These are phyloP conservation scores for Alternaria dauci DNA, from an alignment of 2,329 filamentous ascomycete genomes.

Conservation along the genomic window DNA sequence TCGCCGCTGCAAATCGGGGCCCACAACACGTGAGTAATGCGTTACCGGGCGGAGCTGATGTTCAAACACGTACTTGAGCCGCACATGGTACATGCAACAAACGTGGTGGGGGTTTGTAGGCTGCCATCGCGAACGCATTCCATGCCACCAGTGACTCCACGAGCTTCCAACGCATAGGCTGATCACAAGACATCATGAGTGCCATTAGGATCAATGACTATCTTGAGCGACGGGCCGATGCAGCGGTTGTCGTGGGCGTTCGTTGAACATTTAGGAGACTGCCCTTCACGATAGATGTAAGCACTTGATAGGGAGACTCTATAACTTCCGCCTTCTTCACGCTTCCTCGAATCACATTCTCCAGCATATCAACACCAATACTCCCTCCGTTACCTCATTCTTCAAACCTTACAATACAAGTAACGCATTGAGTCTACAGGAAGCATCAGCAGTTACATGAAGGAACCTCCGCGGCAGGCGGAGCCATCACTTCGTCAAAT, in stretches of 20 bases:
- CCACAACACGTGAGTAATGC: neutral
- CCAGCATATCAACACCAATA: neutral
- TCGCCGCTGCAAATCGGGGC: neutral
- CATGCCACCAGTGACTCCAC: slow-evolving; percentile 11
- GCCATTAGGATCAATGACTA: slow-evolving; percentile 5
- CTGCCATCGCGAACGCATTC: slow-evolving; percentile 10
- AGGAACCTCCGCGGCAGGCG: slow-evolving; percentile 8
- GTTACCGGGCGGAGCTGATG: neutral
- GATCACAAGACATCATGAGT: slow-evolving; percentile 41
- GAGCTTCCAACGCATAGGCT: slow-evolving; percentile 35
- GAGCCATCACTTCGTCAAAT: slow-evolving; percentile 6
- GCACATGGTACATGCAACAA: slow-evolving; percentile 8
- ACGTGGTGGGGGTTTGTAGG: neutral
- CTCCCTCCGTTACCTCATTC: neutral
- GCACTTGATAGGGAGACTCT: slow-evolving; percentile 1
- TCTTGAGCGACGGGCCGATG: slow-evolving; percentile 5
- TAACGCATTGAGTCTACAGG: neutral
- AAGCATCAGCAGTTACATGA: slow-evolving; percentile 22
- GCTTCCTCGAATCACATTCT: neutral
- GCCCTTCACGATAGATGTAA: slow-evolving; percentile 14
- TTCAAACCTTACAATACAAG: slow-evolving; percentile 8
- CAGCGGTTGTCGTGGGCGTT: slow-evolving; percentile 13
- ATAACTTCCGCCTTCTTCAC: slow-evolving; percentile 18
- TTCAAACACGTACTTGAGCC: slow-evolving; percentile 5
- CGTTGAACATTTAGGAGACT: slow-evolving; percentile 12